Evolutionary conservation across 306 rosid genomes (phyloP), one percentile per base, ranked within the genome.

Genomic region (Mimosa bimucronata): DNA sequence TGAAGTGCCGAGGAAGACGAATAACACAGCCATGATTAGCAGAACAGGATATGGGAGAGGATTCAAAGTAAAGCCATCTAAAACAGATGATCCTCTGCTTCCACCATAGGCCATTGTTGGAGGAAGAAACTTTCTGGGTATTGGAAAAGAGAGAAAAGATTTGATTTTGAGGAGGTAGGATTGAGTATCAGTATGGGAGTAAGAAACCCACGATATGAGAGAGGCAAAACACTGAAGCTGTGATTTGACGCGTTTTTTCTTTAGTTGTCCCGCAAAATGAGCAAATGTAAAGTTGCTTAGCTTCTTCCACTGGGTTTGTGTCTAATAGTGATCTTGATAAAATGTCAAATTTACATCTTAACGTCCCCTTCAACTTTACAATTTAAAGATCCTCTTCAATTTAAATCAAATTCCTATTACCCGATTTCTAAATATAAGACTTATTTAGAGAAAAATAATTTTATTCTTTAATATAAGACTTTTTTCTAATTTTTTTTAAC

Each of bases 21-120:
- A 83, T 81, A 86, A 71, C 26, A 93, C 83, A 16, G 90, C 90
- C 2, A 93, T 75, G 74, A 93, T 82, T 7, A 89, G 78, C 4
- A 91, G 86, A 76, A 91, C 97, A 9, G 97, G 97, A 60, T 91
- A 93, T 25, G 97, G 97, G 3, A 87, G 71, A 13, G 97, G 97
- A 34, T 48, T 84, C 5, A 93, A 83, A 62, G 88, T 77, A 73
- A 93, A 90, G 14, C 80, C 85, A 4, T 93, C 92, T 12, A 91
- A 50, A 73, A 93, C 58, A 23, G 97, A 88, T 38, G 75, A 79
- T 38, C 50, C 46, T 72, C 86, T 83, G 86, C 74, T 88, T 88
- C 91, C 87, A 25, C 85, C 78, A n/a, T 87, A 66, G 1, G 82
- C 90, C 92, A 91, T 86, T 71, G 52, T 12, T 12, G 0, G 3